A percentile compares a stretch with the other conserved stretches of the same genome.
Conservation (phyloP, 306 rosid species). For the barrel medic (Medicago truncatula) region DNA sequence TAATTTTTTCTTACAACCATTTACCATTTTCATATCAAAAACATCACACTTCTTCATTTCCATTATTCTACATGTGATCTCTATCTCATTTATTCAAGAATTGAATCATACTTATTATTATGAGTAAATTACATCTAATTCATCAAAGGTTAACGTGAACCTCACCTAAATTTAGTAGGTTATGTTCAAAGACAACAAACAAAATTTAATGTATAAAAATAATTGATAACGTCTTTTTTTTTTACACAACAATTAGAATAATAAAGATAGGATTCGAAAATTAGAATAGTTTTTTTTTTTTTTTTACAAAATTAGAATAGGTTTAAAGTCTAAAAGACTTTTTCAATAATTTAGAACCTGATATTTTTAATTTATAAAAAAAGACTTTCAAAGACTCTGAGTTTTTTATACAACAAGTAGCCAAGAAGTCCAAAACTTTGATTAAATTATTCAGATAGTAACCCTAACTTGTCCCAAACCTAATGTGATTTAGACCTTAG, state of each 20-base stretch:
- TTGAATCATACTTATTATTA: too few species aligned
- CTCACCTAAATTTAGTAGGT: too few species aligned
- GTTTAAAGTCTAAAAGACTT: neutral
- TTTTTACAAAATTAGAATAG: neutral
- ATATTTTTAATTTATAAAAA: neutral
- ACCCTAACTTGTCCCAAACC: constrained; percentile 17
- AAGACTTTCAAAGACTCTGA: neutral
- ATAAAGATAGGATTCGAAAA: neutral
- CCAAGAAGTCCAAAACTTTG: neutral
- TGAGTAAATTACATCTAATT: too few species aligned
- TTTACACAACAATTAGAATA: neutral
- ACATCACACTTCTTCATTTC: too few species aligned
- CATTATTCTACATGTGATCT: too few species aligned
- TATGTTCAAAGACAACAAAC: too few species aligned
- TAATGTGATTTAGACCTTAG: constrained; percentile 9
- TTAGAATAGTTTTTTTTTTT: neutral
- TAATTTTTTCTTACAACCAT: too few species aligned
- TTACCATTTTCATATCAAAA: too few species aligned
- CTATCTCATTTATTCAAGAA: too few species aligned
- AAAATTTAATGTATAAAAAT: too few species aligned
- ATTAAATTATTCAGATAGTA: neutral
- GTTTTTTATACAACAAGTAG: neutral
- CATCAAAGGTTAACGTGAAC: too few species aligned
- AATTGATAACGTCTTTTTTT: neutral
- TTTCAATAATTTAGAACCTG: neutral